These are phyloP conservation scores for Arthroderma sp. DNA, from an alignment of 2,329 filamentous ascomycete species.

Conservation along the genomic window DNA sequence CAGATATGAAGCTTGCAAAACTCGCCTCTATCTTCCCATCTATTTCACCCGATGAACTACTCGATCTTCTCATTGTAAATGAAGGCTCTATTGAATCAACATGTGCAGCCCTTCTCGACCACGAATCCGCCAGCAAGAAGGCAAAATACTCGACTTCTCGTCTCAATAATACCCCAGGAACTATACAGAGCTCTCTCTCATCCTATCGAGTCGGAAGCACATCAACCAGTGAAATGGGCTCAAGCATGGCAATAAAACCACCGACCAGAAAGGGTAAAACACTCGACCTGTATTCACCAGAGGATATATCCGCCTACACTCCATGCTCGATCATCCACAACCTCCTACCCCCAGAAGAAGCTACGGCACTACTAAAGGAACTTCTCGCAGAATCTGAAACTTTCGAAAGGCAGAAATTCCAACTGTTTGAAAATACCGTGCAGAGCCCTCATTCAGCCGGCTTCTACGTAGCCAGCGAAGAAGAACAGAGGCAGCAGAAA, in stretches of 20 bases:
- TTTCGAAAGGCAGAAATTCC: conserved; percentile 61
- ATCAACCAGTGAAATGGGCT: background rate
- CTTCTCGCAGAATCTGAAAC: conserved; percentile 59
- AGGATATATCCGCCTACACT: conserved; percentile 68
- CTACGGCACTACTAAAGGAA: conserved; percentile 61
- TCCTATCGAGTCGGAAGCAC: conserved; percentile 16
- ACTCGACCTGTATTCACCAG: conserved; percentile 66
- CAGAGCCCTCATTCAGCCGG: conserved; percentile 70
- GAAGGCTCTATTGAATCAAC: conserved; percentile 63
- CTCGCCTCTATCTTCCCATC: conserved; percentile 62
- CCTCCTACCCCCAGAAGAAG: conserved; percentile 60
- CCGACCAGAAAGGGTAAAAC: conserved; percentile 68
- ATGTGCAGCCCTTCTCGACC: conserved; percentile 39
- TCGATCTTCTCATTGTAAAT: conserved; percentile 66
- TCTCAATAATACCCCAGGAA: conserved; percentile 23
- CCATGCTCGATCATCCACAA: conserved; percentile 89
- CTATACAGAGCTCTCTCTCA: conserved; percentile 52
- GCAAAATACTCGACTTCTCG: conserved; percentile 23
- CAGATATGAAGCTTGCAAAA: conserved; percentile 77
- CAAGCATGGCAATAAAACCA: conserved; percentile 9
- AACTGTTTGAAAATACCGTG: conserved; percentile 79
- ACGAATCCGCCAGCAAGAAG: conserved; percentile 11
- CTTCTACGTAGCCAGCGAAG: conserved; percentile 66
- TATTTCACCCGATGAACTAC: conserved; percentile 50
- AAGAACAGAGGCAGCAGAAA: conserved; percentile 57